Percentiles rank a stretch among this genome's conserved stretches.
These are phyloP conservation scores for Pleurotus djamor DNA, from an alignment of 768 basidiomycete genomes.

Conservation along the genomic window DNA sequence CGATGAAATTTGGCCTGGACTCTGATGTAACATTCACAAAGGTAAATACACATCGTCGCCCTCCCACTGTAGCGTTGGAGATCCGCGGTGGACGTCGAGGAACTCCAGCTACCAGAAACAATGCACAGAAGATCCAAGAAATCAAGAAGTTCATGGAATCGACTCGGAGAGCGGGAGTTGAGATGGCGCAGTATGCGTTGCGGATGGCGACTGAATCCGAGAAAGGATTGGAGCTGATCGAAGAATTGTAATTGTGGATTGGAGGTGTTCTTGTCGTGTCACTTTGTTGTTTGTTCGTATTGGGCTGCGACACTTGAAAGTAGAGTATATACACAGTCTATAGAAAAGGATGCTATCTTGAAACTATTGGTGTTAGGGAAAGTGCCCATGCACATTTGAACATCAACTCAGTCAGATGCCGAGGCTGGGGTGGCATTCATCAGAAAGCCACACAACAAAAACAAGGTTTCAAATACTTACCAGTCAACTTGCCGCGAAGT, in stretches of 20 bases:
- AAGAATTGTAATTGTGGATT: neutral
- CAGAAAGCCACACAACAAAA: too few species aligned
- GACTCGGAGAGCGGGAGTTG: neutral
- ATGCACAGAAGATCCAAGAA: neutral
- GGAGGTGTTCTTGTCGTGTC: neutral
- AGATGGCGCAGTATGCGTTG: neutral
- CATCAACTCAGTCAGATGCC: too few species aligned
- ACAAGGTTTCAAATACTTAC: too few species aligned
- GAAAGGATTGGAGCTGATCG: neutral
- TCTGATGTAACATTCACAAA: neutral
- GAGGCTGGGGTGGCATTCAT: too few species aligned
- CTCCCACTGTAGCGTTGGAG: neutral
- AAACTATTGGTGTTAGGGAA: too few species aligned
- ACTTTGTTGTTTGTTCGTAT: neutral
- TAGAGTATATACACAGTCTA: too few species aligned
- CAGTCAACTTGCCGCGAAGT: too few species aligned
- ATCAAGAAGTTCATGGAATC: neutral
- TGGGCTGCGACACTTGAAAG: neutral
- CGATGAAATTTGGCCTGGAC: neutral
- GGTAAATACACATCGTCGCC: neutral
- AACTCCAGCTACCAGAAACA: neutral
- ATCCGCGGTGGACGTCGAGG: neutral
- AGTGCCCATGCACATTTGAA: too few species aligned
- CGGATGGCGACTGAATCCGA: neutral
- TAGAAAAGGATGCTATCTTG: too few species aligned